Percentiles rank a stretch among this genome's conserved stretches.
Conservation (phyloP, 805 yeast genomes). For the Zygotorulaspora sp. region DNA sequence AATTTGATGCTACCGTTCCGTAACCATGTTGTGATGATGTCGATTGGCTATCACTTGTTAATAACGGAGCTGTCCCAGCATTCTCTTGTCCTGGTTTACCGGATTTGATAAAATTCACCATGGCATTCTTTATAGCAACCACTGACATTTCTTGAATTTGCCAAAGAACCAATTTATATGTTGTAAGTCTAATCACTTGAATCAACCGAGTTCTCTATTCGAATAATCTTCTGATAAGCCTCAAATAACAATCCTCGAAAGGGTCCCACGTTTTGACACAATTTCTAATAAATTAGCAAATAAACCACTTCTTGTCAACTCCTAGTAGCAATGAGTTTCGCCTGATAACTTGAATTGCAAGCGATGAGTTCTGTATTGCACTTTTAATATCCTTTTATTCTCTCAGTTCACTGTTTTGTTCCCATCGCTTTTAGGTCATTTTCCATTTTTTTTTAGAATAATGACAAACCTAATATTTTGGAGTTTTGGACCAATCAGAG, state of each 20-base stretch:
- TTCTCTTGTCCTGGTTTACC: constrained; percentile 8
- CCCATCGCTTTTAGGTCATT: background rate
- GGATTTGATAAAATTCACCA: constrained; percentile 17
- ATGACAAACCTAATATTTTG: background rate
- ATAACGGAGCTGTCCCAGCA: constrained; percentile 17
- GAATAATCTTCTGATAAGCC: no score
- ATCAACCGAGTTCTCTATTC: no score
- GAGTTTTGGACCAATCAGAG: constrained; percentile 11
- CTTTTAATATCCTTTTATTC: background rate
- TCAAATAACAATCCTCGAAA: no score
- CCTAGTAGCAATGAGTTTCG: no score
- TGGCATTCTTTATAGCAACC: constrained; percentile 32
- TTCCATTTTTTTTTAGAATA: background rate
- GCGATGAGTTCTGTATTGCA: no score
- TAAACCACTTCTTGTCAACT: no score
- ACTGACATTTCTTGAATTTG: constrained; percentile 24
- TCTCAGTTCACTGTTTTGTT: background rate
- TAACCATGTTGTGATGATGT: constrained; percentile 14
- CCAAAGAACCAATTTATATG: background rate
- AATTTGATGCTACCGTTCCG: constrained; percentile 11
- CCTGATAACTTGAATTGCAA: no score
- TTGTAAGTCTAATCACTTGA: no score
- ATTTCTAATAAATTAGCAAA: no score
- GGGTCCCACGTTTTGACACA: no score
- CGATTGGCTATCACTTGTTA: constrained; percentile 16